Base-by-base conservation (phyloP, 2,329 filamentous ascomycete genomes). In the Colletotrichum graminicola region DNA sequence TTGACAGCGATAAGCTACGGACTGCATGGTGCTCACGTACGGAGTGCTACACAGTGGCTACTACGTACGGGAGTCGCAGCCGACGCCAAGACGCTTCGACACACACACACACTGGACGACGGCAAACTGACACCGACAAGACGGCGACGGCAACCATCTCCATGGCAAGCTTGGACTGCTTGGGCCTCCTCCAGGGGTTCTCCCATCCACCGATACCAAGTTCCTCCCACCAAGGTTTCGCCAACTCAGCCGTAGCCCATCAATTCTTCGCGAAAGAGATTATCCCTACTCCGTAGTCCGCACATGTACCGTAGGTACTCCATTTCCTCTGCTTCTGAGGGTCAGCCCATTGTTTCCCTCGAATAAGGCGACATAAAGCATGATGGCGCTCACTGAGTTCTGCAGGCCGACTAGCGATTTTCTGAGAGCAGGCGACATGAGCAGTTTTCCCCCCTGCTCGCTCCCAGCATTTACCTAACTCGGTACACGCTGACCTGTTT, bases 111-210 rank as follows among this genome's bases (percentile, higher is more conserved):
- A 64, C 41, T 59, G 60, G 69, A 72, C 64, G 65, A 72, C 59
- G 60, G 65, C 51, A 60, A 56, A 60, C 54, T 49, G 51, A 43
- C 68, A 64, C 65, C 68, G 54, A 69, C 59, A 36, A 43, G 52
- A 59, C 60, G 66, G 69, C 65, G 26, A 16, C 52, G 57, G 51
- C 67, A 62, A 45, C 66, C 57, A 69, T 72, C 69, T 45, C 69
- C 69, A 69, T 72, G 66, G 69, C 69, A 72, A 69, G 69, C 69
- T 69, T 72, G 62, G 69, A 72, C 65, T 69, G 65, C 59, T 68
- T 60, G 62, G 59, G 23, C 66, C 69, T 68, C 59, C 39, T 64
- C 23, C 65, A 72, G 65, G 69, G 65, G 60, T 60, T 68, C 59
- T 68, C 68, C 65, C 68, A 54, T 60, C 65, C 65, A 56, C 51